phyloP scores from a whole-genome alignment of 306 rosid species.

The Cicer cuneatum region DNA sequence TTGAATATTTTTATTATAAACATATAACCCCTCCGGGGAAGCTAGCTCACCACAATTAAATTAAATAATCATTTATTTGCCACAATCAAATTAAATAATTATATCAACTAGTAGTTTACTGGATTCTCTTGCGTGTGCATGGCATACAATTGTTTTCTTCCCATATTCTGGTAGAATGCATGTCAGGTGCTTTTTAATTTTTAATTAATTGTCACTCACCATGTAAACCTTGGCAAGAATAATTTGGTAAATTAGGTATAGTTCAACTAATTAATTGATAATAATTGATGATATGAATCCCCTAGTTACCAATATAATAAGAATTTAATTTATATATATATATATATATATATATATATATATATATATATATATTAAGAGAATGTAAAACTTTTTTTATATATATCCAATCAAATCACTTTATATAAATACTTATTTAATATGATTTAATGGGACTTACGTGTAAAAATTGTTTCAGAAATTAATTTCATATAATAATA shows the following conservation, averaged over 20 bases:
- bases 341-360: no score
- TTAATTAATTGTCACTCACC: conserved; percentile 22
- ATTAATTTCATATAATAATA: no score
- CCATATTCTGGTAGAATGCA: conserved; percentile 50
- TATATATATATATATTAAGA: no score
- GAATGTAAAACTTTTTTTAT: no score
- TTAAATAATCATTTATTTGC: no score
- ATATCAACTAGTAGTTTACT: conserved; percentile 34
- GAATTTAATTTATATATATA: no score
- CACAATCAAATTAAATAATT: conserved; percentile 25
- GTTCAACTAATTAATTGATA: conserved; percentile 36
- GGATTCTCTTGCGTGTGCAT: conserved; percentile 59
- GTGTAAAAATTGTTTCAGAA: no score
- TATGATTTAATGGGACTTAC: no score
- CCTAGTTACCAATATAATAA: conserved; percentile 30
- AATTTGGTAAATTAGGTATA: conserved; percentile 42
- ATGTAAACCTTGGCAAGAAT: conserved; percentile 29
- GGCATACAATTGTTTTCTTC: conserved; percentile 58
- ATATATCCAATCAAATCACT: no score
- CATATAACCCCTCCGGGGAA: neutral
- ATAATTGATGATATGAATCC: conserved; percentile 27
- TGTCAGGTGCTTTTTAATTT: conserved; percentile 43
- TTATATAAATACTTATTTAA: no score
- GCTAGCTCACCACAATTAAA: neutral
- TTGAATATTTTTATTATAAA: neutral